Evolutionary conservation across 2,329 filamentous ascomycete species (phyloP), one percentile per base, ranked within the genome.

Genomic region (Alternaria triticimaculans): DNA sequence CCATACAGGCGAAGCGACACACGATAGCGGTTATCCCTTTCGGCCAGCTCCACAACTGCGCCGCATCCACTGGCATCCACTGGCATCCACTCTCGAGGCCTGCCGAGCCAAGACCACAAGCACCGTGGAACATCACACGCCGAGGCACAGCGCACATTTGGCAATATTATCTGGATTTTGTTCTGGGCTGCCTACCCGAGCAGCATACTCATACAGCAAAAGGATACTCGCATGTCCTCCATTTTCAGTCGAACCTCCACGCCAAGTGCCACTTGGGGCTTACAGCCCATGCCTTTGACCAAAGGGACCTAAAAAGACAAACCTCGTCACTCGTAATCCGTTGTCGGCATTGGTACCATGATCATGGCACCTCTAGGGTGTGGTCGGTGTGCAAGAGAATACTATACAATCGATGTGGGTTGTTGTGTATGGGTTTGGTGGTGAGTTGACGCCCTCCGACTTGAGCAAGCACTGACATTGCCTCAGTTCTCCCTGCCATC

Each of bases 251-350:
- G 54, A 43, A 57, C 55, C 61, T 45, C 61, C 57, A 62, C 45
- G 56, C 56, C 51, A 61, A 55, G 56, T 55, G 26, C 45, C 58
- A 45, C 25, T 33, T 53, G 46, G 43, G 30, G 49, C 25, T 41
- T 25, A 49, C 64, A 58, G 45, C 49, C 55, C 43, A 45, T 50
- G 46, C 50, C 50, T 55, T 55, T 49, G 54, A 64, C 53, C 50
- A 58, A 57, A 50, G 58, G 60, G 62, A 71, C 68, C 65, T 49
- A 30, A 69, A 68, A 68, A 60, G 65, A 60, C 66, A 65, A 66
- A 62, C 64, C 64, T 72, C 67, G 58, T 72, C 70, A 72, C 58
- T 69, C 71, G 58, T 72, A 51, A 69, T 60, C 65, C 66, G 58
- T 68, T 68, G 58, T 63, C 66, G 66, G 62, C 64, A 55, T 62